Evolutionary conservation across 805 yeast species (phyloP).

Genomic region (Saturnispora sekii): DNA sequence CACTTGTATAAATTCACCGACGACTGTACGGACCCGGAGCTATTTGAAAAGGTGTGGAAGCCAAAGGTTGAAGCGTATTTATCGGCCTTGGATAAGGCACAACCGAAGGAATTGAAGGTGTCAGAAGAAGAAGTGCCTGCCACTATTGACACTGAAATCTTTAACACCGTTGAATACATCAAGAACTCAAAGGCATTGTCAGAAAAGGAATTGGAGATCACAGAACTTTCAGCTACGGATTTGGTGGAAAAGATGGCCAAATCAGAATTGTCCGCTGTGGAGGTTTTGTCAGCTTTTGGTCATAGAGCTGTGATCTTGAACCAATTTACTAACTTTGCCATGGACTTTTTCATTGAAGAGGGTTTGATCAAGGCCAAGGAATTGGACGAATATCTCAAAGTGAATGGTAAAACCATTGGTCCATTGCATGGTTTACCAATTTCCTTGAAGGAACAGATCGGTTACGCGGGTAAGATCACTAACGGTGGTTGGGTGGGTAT

Average conservation of each 20-base stretch:
- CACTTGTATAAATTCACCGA: slow-evolving; percentile 24
- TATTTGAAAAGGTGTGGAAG: slow-evolving; percentile 31
- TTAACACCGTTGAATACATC: slow-evolving; percentile 30
- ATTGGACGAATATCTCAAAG: slow-evolving; percentile 41
- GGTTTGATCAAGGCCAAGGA: slow-evolving; percentile 49
- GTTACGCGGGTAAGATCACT: slow-evolving; percentile 42
- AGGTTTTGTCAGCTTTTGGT: slow-evolving; percentile 52
- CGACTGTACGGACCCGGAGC: slow-evolving; percentile 29
- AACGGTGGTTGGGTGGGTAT: slow-evolving; percentile 51
- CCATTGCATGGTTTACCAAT: slow-evolving; percentile 65
- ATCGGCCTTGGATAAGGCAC: slow-evolving; percentile 20
- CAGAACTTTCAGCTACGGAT: slow-evolving; percentile 33
- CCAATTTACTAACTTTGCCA: slow-evolving; percentile 45
- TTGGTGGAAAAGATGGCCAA: slow-evolving; percentile 35
- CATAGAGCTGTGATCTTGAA: slow-evolving; percentile 59
- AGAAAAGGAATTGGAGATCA: slow-evolving; percentile 33
- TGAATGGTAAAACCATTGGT: slow-evolving; percentile 47
- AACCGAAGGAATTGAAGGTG: slow-evolving; percentile 23
- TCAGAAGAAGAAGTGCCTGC: slow-evolving; percentile 26
- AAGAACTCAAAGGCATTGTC: slow-evolving; percentile 25
- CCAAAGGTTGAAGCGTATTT: slow-evolving; percentile 38
- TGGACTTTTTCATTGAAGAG: slow-evolving; percentile 50
- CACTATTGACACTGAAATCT: slow-evolving; percentile 26
- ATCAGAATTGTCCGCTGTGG: slow-evolving; percentile 39
- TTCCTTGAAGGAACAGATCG: slow-evolving; percentile 58